These are phyloP conservation scores for Xylariaceae sp. DNA, from an alignment of 2,329 filamentous ascomycete species.

Conservation along the genomic window DNA sequence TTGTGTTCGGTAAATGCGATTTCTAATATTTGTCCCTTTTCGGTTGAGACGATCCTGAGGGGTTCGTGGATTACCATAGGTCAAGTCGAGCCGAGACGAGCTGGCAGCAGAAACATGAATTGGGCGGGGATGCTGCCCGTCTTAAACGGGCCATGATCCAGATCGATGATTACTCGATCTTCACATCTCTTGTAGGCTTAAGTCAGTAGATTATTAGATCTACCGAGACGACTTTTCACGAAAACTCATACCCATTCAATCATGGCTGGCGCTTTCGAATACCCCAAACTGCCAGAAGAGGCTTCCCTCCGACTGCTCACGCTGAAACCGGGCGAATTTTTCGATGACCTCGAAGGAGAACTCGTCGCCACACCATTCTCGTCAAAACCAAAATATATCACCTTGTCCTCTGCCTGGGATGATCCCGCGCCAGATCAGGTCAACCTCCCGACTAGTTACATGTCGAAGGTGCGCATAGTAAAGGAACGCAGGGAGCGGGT, in stretches of 20 bases:
- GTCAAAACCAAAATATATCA: slow-evolving; percentile 1
- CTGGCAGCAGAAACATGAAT: no score
- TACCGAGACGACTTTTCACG: no score
- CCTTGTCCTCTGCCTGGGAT: slow-evolving; percentile 6
- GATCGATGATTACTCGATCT: no score
- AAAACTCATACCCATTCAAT: background rate
- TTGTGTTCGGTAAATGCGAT: no score
- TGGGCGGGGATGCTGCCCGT: no score
- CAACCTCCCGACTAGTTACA: background rate
- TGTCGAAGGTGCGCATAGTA: background rate
- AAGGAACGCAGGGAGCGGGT: background rate
- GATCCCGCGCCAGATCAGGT: background rate
- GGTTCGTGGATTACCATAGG: no score
- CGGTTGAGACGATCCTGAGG: no score
- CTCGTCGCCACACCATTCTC: slow-evolving; percentile 1
- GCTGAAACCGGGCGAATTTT: slow-evolving; percentile 3
- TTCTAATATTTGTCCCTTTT: no score
- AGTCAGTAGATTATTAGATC: no score
- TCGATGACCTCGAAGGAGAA: slow-evolving; percentile 3
- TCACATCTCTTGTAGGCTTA: no score
- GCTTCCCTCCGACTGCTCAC: slow-evolving; percentile 4
- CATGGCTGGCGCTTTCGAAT: slow-evolving; percentile 3
- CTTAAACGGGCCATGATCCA: no score
- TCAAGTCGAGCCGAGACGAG: no score
- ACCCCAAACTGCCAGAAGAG: background rate